phyloP scores from a whole-genome alignment of 176 grass and related monocot species.

The Zoysia japonica region DNA sequence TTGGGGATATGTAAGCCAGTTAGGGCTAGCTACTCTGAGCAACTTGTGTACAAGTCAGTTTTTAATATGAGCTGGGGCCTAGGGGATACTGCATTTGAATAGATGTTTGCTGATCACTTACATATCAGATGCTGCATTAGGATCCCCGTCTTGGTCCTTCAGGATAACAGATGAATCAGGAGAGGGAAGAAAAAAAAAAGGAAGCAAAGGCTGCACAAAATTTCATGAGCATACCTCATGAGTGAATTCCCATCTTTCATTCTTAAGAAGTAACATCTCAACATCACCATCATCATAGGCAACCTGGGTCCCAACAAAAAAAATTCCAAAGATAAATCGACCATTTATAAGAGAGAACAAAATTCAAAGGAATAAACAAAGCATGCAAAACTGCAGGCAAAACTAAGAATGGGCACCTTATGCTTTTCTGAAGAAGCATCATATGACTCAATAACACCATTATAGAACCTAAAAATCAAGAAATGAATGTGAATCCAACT shows the following conservation, averaged over 20 bases:
- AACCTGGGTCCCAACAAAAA: slow-evolving; percentile 49
- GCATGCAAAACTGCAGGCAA: background rate
- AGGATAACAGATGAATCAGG: slow-evolving; percentile 37
- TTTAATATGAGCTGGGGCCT: background rate
- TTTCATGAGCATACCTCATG: slow-evolving; percentile 41
- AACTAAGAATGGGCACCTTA: slow-evolving; percentile 44
- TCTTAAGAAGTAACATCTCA: slow-evolving; percentile 53
- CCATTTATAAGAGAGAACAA: background rate
- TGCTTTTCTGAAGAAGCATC: slow-evolving; percentile 54
- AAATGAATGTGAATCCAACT: slow-evolving; percentile 35
- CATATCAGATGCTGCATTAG: slow-evolving; percentile 44
- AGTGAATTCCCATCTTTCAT: slow-evolving; percentile 70
- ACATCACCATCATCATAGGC: slow-evolving; percentile 83
- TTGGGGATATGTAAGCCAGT: background rate
- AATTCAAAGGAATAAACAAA: slow-evolving; percentile 12
- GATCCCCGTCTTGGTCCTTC: slow-evolving; percentile 43
- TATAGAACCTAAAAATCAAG: slow-evolving; percentile 71
- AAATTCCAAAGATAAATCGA: background rate
- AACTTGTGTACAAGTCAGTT: slow-evolving; percentile 8
- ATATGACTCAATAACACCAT: slow-evolving; percentile 55
- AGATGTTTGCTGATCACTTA: slow-evolving; percentile 19
- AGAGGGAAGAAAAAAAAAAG: background rate
- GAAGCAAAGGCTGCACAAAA: background rate
- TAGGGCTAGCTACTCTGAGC: background rate
- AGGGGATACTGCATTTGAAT: background rate